Base-by-base conservation (phyloP, 2,329 filamentous ascomycete genomes). In the Diaporthe aspalathi region DNA sequence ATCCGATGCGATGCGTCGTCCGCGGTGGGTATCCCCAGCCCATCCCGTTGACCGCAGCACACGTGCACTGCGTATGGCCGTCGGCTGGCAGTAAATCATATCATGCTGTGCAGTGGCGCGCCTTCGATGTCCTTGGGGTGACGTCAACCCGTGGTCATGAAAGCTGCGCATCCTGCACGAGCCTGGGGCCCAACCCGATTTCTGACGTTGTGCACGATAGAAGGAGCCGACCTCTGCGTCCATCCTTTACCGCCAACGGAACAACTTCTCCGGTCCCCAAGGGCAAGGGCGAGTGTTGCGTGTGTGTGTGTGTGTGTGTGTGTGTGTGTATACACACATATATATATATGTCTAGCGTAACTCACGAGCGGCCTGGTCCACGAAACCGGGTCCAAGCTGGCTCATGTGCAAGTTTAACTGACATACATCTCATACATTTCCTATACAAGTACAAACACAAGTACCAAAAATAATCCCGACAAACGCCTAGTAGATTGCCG, bases 81-180 rank as follows among this genome's bases (percentile, higher is more conserved):
- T n/a, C 22, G 20, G 60, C 8, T 38, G 20, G 11, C 50, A 35
- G 32, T 35, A 35, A 35, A 35, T 56, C 29, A 49, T 56, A 17
- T 53, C 20, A 38, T 68, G 50, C 29, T 32, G n/a, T 56, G 38
- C 60, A 38, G 65, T 68, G 50, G 24, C 38, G 24, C 38, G 47
- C 38, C 65, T 56, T 56, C n/a, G n/a, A n/a, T n/a, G n/a, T n/a
- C 50, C 29, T 38, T 16, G 40, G 40, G 29, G 67, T 68, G 67
- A 68, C 67, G 67, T 68, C 67, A 68, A 68, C 50, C 43, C 53
- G 22, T 11, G 53, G 45, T 68, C 67, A 68, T 68, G 29, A 50
- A 29, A 35, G 43, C 43, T 65, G 45, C 43, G 27, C 27, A 32
- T 35, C 43, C 67, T 68, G 43, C 45, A 50, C 54, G 17, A 54